Conservation (phyloP, 2,329 filamentous ascomycete species). For the Beauveria sp. region DNA sequence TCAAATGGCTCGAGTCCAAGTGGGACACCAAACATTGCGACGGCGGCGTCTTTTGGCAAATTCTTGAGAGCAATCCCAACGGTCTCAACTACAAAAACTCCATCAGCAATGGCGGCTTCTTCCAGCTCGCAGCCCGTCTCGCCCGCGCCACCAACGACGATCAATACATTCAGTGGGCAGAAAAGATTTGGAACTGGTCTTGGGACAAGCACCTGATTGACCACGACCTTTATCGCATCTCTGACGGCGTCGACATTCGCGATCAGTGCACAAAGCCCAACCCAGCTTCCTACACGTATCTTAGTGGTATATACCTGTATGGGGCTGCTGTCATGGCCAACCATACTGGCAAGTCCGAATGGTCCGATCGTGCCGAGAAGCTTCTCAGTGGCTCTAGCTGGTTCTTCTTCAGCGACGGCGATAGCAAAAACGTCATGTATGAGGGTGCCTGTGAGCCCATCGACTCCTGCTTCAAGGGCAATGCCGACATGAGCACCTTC, state of each 20-base stretch:
- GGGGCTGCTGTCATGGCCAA: constrained; percentile 59
- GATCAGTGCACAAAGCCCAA: constrained; percentile 47
- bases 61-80: constrained; percentile 59
- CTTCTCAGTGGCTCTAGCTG: constrained; percentile 44
- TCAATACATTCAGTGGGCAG: constrained; percentile 60
- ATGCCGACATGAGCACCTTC: constrained; percentile 58
- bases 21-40: constrained; percentile 61
- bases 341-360: constrained; percentile 43
- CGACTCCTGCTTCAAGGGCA: constrained; percentile 37
- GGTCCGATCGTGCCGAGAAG: constrained; percentile 44
- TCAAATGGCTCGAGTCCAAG: constrained; percentile 56
- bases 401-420: constrained; percentile 47
- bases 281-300: constrained; percentile 56
- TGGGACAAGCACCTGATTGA: constrained; percentile 49
- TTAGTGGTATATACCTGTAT: constrained; percentile 57
- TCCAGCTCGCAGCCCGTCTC: constrained; percentile 70
- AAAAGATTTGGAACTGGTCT: constrained; percentile 60
- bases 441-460: constrained; percentile 58
- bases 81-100: constrained; percentile 72
- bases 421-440: constrained; percentile 53
- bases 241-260: constrained; percentile 51
- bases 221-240: constrained; percentile 42
- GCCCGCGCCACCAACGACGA: constrained; percentile 61
- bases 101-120: constrained; percentile 74
- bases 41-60: constrained; percentile 69